Evolutionary conservation across 2,329 filamentous ascomycete genomes (phyloP).

Genomic region (Neoarthrinium moseri): DNA sequence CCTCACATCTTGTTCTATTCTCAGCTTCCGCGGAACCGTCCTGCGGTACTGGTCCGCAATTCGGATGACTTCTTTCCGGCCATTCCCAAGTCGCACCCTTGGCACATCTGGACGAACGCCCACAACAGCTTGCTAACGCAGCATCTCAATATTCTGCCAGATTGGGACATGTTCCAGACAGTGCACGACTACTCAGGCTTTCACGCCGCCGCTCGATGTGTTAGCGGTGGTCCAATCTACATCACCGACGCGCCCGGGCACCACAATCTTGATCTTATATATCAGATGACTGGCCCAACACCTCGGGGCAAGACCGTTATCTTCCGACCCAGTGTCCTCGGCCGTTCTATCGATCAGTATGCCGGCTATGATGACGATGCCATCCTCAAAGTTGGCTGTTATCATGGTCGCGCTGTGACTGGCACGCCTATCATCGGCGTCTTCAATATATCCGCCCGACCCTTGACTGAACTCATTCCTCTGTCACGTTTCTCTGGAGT

Average conservation of each 20-base stretch:
- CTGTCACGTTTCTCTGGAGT: slow-evolving; percentile 74
- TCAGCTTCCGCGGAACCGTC: slow-evolving; percentile 74
- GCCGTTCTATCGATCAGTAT: slow-evolving; percentile 72
- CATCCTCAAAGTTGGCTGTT: slow-evolving; percentile 76
- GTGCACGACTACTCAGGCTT: slow-evolving; percentile 70
- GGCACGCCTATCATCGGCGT: slow-evolving; percentile 78
- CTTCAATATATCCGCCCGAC: slow-evolving; percentile 73
- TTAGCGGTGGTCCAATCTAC: slow-evolving; percentile 90
- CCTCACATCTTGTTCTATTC: slow-evolving; percentile 85
- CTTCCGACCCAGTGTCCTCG: slow-evolving; percentile 73
- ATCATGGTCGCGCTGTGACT: slow-evolving; percentile 63
- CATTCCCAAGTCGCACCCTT: slow-evolving; percentile 76
- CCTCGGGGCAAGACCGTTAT: slow-evolving; percentile 73
- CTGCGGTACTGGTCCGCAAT: slow-evolving; percentile 75
- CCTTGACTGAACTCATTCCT: slow-evolving; percentile 67
- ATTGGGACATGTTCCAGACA: slow-evolving; percentile 74
- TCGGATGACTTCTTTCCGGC: slow-evolving; percentile 92
- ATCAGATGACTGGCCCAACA: slow-evolving; percentile 77
- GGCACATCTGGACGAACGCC: slow-evolving; percentile 94
- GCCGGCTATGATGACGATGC: slow-evolving; percentile 70
- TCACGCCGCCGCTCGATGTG: slow-evolving; percentile 85
- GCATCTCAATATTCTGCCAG: slow-evolving; percentile 82
- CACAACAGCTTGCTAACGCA: slow-evolving; percentile 82
- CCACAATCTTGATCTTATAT: slow-evolving; percentile 73
- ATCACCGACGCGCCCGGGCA: slow-evolving; percentile 87